Percentiles rank a stretch among this genome's conserved stretches.
These are phyloP conservation scores for Sphaceloma murrayae DNA, from an alignment of 2,329 filamentous ascomycete species.

Conservation along the genomic window DNA sequence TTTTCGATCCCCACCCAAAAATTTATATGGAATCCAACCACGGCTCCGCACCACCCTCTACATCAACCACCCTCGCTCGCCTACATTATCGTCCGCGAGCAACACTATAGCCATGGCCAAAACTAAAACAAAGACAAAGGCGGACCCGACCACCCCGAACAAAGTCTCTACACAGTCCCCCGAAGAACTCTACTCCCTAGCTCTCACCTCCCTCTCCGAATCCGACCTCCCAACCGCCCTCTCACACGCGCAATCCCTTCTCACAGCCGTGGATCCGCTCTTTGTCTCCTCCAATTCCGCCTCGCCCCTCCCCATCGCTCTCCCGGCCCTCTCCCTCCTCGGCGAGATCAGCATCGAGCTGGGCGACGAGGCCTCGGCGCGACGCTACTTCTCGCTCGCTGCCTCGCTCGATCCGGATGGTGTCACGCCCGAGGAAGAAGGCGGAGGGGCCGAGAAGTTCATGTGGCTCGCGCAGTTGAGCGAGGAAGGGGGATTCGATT, in stretches of 20 bases:
- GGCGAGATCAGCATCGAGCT: constrained; percentile 75
- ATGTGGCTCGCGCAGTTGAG: constrained; percentile 87
- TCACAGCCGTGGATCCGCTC: constrained; percentile 37
- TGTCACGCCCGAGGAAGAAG: constrained; percentile 55
- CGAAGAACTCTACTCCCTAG: constrained; percentile 47
- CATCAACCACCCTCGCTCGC: too few relatives aligned
- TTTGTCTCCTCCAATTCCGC: constrained; percentile 16
- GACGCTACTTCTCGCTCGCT: constrained; percentile 61
- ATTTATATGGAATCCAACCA: not conserved
- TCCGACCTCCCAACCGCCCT: constrained; percentile 50
- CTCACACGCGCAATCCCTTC: constrained; percentile 44
- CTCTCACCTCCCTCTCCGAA: constrained; percentile 48
- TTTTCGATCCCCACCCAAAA: not conserved
- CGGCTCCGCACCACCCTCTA: not conserved
- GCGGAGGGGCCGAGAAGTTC: constrained; percentile 87
- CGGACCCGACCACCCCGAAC: constrained; percentile 31
- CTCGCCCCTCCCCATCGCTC: constrained; percentile 30
- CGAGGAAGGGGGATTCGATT: constrained; percentile 51
- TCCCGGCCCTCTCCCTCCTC: constrained; percentile 63
- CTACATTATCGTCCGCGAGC: not conserved
- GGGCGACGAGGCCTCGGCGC: constrained; percentile 68
- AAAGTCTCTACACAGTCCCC: constrained; percentile 38
- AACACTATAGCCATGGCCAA: constrained; percentile 37
- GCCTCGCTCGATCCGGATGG: constrained; percentile 70
- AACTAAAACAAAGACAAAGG: constrained; percentile 42